A percentile compares a stretch with the other conserved stretches of the same genome.
These are phyloP conservation scores for Stephania cephalantha DNA, from an alignment of 164 flowering plant species.

Conservation along the genomic window DNA sequence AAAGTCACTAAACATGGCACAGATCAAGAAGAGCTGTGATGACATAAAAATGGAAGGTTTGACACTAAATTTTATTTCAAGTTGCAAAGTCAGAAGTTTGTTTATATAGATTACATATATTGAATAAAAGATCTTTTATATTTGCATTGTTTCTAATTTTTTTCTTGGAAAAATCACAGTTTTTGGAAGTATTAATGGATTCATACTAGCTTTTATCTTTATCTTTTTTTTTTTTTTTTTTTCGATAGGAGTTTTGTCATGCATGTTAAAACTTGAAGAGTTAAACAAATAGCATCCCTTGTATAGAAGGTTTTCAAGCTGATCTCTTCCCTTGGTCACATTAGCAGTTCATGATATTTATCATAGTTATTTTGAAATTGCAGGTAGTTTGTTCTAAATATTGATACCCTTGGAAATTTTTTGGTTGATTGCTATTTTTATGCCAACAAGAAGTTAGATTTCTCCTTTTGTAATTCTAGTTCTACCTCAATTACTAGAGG, in stretches of 20 bases:
- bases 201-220: too few species aligned
- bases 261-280: not conserved
- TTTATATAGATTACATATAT: not conserved
- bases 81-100: not conserved
- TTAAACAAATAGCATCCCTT: not conserved
- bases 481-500: not conserved
- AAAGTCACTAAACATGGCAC: constrained; percentile 38
- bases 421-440: not conserved
- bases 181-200: not conserved
- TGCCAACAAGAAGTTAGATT: not conserved
- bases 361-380: not conserved
- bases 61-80: not conserved
- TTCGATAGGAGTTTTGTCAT: not conserved
- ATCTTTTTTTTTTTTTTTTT: too few species aligned
- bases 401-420: not conserved
- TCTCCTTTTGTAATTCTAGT: not conserved
- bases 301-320: not conserved
- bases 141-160: not conserved
- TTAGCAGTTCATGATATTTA: not conserved
- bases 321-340: not conserved
- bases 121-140: not conserved
- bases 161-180: not conserved
- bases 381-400: not conserved
- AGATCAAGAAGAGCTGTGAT: constrained; percentile 34
- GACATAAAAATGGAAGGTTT: constrained; percentile 57